Conservation (phyloP, 768 basidiomycete genomes). For the Macrolepiota dolichaula region DNA sequence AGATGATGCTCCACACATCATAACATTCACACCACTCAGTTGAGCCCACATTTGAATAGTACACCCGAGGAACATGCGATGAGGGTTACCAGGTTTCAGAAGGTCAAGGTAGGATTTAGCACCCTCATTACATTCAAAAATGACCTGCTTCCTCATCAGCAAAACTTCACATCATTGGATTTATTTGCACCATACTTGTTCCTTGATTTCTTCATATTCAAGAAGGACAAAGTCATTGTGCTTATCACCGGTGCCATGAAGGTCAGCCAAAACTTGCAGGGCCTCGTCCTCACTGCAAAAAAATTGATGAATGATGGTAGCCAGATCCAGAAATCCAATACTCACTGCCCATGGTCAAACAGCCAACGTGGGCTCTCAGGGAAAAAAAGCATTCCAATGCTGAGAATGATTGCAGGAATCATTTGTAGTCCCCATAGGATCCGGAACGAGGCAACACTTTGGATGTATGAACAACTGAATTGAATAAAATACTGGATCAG, state of each 20-base stretch:
- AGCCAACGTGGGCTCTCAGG: conserved; percentile 74
- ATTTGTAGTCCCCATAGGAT: conserved; percentile 80
- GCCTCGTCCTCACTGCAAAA: conserved; percentile 54
- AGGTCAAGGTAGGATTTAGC: conserved; percentile 70
- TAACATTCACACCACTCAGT: conserved; percentile 74
- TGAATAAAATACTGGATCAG: conserved; percentile 73
- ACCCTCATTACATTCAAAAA: conserved; percentile 67
- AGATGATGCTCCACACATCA: conserved; percentile 55
- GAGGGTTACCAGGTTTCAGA: conserved; percentile 59
- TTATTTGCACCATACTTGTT: conserved; percentile 26
- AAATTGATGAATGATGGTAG: neutral
- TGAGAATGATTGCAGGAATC: conserved; percentile 72
- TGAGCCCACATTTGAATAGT: conserved; percentile 83
- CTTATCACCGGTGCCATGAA: conserved; percentile 63
- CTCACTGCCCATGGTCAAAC: conserved; percentile 54
- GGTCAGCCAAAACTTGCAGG: conserved; percentile 67
- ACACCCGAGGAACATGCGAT: conserved; percentile 68
- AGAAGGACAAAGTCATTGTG: conserved; percentile 61
- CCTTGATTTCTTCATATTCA: conserved; percentile 67
- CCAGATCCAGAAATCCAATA: neutral
- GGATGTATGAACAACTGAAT: conserved; percentile 72
- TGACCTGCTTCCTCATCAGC: conserved; percentile 22
- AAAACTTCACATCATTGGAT: neutral
- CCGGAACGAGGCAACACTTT: conserved; percentile 70
- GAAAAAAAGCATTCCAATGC: conserved; percentile 63